phyloP scores from a whole-genome alignment of 768 basidiomycete species.

The Boletus reticulatus region DNA sequence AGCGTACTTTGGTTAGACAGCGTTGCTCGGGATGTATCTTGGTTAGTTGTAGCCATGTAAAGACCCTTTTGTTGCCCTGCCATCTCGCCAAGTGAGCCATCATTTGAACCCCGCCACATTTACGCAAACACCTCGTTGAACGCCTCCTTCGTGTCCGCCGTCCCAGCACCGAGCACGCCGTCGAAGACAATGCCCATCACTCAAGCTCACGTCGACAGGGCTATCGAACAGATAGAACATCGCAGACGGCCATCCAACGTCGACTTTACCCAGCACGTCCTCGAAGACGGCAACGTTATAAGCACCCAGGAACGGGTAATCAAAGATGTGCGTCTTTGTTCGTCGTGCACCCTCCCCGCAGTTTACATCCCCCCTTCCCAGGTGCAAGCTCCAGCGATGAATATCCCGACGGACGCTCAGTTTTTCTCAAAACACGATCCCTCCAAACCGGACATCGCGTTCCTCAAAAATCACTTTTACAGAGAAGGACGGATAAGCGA shows the following conservation, averaged over 20 bases:
- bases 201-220: conserved; percentile 35
- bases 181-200: conserved; percentile 31
- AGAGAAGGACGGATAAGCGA: conserved; percentile 92
- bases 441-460: conserved; percentile 91
- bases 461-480: conserved; percentile 99
- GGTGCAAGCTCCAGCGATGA: conserved; percentile 98
- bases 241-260: conserved; percentile 55
- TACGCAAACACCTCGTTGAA: conserved; percentile 10
- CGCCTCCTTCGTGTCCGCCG: neutral
- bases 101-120: conserved; percentile 30
- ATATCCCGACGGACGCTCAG: conserved; percentile 86
- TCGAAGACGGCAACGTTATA: conserved; percentile 90
- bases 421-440: conserved; percentile 87
- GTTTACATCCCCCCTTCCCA: conserved; percentile 29
- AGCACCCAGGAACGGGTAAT: conserved; percentile 94
- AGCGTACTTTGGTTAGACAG: conserved; percentile 64
- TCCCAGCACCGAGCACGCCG: conserved; percentile 5
- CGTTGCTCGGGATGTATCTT: neutral
- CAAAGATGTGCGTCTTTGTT: conserved; percentile 70
- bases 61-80: neutral
- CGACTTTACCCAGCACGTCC: conserved; percentile 89
- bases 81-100: conserved; percentile 2
- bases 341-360: neutral
- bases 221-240: conserved; percentile 38
- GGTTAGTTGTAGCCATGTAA: conserved; percentile 8